Conservation (phyloP, 1,284 basidiomycete species). For the Cystobasidium sp. region DNA sequence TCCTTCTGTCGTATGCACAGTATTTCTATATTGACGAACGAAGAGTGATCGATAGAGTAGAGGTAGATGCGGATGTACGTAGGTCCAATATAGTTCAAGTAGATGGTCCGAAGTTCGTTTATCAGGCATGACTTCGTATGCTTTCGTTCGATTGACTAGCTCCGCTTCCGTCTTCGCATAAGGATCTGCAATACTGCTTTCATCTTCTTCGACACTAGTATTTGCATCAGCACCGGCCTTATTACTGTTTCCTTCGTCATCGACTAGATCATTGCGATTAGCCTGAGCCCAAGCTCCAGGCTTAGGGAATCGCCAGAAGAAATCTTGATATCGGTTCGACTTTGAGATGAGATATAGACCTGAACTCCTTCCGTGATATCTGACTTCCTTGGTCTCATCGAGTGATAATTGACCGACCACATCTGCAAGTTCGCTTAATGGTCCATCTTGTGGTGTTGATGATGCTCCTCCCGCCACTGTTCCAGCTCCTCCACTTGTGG, state of each 20-base stretch:
- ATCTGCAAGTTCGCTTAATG: conserved; percentile 63
- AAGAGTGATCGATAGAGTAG: conserved; percentile 70
- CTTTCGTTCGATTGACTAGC: conserved; percentile 56
- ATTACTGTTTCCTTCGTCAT: conserved; percentile 14
- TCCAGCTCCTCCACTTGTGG: not conserved
- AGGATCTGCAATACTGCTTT: conserved; percentile 14
- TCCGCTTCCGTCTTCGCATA: conserved; percentile 54
- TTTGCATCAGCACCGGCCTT: not conserved
- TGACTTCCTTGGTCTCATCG: conserved; percentile 79
- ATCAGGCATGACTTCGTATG: conserved; percentile 58
- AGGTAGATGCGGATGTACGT: conserved; percentile 68
- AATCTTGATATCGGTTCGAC: conserved; percentile 72
- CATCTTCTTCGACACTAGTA: not conserved
- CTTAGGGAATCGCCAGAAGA: conserved; percentile 65
- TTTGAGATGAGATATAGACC: conserved; percentile 74
- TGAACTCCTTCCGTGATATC: conserved; percentile 62
- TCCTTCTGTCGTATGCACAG: conserved; percentile 49
- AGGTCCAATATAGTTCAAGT: conserved; percentile 73
- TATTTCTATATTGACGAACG: conserved; percentile 63
- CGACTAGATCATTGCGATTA: not conserved
- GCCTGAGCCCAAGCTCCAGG: conserved; percentile 77
- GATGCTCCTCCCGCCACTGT: not conserved
- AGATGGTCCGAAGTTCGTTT: conserved; percentile 67
- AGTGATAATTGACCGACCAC: conserved; percentile 80
- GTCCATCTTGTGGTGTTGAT: conserved; percentile 31